Conservation (phyloP, 2,329 filamentous ascomycete genomes). For the Verticillium isaacii region DNA sequence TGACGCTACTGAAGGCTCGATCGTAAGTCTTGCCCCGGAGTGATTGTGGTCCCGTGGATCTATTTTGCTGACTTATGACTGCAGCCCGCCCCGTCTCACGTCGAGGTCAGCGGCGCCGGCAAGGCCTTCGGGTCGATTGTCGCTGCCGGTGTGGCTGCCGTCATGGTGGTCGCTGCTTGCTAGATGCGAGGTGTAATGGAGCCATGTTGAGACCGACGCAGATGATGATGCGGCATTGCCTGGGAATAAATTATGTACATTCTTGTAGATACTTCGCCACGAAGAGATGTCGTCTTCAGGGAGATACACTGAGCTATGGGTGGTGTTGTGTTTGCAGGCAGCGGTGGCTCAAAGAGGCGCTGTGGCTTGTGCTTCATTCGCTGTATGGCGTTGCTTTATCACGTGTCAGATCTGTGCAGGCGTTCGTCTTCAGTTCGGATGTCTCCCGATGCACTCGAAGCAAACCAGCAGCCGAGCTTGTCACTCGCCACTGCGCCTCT, state of each 20-base stretch:
- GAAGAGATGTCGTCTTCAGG: no score
- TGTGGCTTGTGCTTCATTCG: background rate
- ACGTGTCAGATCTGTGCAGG: background rate
- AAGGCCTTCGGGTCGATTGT: background rate
- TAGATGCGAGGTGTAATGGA: background rate
- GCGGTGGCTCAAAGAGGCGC: background rate
- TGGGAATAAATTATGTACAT: background rate
- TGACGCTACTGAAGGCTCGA: background rate
- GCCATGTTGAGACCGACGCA: background rate
- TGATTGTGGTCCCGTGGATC: background rate
- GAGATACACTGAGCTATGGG: background rate
- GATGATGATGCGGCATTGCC: background rate
- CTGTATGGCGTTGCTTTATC: background rate
- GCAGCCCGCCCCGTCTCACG: background rate
- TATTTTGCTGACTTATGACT: background rate
- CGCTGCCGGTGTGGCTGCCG: background rate
- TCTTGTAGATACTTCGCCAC: background rate
- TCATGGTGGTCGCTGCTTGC: background rate
- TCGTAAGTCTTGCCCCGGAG: background rate
- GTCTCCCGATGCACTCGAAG: background rate
- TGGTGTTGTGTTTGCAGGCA: background rate
- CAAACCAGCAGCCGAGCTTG: background rate
- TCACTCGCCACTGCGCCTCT: background rate
- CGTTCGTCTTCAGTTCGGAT: background rate
- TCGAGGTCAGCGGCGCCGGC: background rate